Conservation (phyloP, 2,329 filamentous ascomycete species). For the Fusarium tupiense region DNA sequence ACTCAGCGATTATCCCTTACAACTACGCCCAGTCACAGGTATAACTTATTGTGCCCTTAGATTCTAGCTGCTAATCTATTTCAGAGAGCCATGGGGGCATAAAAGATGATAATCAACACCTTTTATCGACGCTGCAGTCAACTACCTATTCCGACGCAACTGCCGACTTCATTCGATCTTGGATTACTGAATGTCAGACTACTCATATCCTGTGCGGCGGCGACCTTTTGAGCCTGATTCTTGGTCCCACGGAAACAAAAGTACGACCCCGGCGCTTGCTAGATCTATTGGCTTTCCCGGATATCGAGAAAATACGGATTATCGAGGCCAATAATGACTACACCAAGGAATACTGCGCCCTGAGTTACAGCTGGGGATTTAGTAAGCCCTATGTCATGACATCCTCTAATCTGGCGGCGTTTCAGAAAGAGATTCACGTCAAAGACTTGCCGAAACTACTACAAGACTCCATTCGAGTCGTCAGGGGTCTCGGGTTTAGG, state of each 20-base stretch:
- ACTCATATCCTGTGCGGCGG: background rate
- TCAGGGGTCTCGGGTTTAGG: background rate
- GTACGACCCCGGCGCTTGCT: background rate
- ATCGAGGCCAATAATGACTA: background rate
- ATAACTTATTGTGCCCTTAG: background rate
- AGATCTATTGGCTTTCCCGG: background rate
- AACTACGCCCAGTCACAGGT: background rate
- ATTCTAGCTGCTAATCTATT: background rate
- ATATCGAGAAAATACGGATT: background rate
- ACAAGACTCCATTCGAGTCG: background rate
- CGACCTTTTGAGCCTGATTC: background rate
- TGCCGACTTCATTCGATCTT: background rate
- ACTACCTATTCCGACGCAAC: background rate
- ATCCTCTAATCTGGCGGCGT: background rate
- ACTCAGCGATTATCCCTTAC: background rate
- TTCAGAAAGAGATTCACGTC: background rate
- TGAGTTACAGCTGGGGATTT: slow-evolving; percentile 1
- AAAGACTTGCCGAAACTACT: background rate
- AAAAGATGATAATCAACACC: background rate
- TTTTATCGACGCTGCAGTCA: background rate
- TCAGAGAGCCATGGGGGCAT: background rate
- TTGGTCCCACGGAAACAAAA: background rate
- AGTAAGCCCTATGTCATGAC: background rate
- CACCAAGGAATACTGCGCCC: background rate
- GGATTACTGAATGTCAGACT: background rate